Percentiles rank a stretch among this genome's conserved stretches.
Evolutionary conservation across 495 filamentous ascomycete genomes (phyloP).

Genomic region (Friedmanniomyces simplex): DNA sequence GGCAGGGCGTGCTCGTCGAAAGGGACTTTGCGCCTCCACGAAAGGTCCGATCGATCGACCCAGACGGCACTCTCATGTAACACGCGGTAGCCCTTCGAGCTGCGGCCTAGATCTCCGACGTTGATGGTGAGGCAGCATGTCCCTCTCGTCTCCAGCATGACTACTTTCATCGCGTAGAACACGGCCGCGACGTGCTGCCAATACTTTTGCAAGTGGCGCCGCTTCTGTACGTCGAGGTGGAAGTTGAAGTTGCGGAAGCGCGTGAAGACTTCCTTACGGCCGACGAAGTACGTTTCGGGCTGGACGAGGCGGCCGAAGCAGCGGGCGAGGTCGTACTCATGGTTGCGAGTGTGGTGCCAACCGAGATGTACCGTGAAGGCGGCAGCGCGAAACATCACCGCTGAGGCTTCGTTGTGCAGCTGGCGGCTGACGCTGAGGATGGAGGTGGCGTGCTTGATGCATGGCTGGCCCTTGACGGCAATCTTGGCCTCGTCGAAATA

Average conservation of each 20-base stretch:
- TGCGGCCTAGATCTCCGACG: no score
- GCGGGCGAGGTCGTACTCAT: not conserved
- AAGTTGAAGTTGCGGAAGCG: not conserved
- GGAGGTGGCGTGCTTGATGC: not conserved
- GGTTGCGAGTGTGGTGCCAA: not conserved
- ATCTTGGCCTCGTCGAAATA: not conserved
- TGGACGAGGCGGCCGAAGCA: not conserved
- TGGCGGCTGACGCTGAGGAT: not conserved
- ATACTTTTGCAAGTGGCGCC: not conserved
- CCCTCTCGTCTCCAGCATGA: not conserved
- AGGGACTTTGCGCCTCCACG: no score
- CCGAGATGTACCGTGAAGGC: not conserved
- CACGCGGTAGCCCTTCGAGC: no score
- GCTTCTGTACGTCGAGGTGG: not conserved
- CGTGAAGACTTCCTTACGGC: not conserved
- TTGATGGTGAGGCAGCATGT: no score
- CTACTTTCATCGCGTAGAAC: not conserved
- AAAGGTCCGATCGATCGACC: no score
- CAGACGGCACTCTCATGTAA: no score
- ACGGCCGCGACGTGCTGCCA: not conserved
- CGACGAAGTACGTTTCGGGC: not conserved
- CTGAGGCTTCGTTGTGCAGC: not conserved
- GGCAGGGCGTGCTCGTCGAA: no score
- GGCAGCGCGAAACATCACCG: not conserved
- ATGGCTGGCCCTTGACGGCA: not conserved